Evolutionary conservation across 371 early-diverging fungal species (phyloP).

Genomic region (Lichtheimia hyalospora): DNA sequence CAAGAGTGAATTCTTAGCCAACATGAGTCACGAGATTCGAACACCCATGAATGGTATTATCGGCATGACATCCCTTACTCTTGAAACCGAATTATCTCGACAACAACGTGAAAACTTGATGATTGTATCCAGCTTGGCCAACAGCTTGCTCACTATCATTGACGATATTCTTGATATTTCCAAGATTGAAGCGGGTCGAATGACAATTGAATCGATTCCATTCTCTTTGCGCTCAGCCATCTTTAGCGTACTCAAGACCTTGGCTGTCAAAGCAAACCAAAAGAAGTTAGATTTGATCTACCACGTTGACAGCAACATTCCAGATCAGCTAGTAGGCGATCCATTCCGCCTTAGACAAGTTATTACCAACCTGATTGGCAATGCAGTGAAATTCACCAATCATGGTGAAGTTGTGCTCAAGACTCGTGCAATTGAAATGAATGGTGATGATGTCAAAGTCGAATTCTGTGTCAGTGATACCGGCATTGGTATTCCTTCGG

Average conservation of each 20-base stretch:
- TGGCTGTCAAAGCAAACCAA: slow-evolving; percentile 62
- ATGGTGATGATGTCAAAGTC: slow-evolving; percentile 43
- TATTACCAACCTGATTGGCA: slow-evolving; percentile 81
- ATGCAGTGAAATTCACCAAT: slow-evolving; percentile 86
- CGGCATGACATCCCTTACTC: slow-evolving; percentile 64
- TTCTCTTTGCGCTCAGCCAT: slow-evolving; percentile 70
- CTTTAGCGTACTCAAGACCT: slow-evolving; percentile 66
- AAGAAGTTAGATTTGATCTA: slow-evolving; percentile 69
- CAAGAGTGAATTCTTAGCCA: slow-evolving; percentile 69
- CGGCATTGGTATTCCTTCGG: slow-evolving; percentile 85
- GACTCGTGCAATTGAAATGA: slow-evolving; percentile 29
- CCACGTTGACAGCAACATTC: slow-evolving; percentile 64
- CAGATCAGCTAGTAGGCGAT: slow-evolving; percentile 76
- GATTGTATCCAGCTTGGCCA: slow-evolving; percentile 69
- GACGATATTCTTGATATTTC: slow-evolving; percentile 84
- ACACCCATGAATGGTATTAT: slow-evolving; percentile 61
- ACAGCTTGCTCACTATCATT: slow-evolving; percentile 71
- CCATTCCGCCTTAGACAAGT: slow-evolving; percentile 76
- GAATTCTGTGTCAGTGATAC: slow-evolving; percentile 78
- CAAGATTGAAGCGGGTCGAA: slow-evolving; percentile 80
- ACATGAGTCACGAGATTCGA: slow-evolving; percentile 67
- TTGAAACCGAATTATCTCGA: slow-evolving; percentile 59
- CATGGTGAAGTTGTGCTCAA: slow-evolving; percentile 53
- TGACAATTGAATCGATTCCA: slow-evolving; percentile 68
- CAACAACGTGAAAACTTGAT: slow-evolving; percentile 77